A percentile compares a stretch with the other conserved stretches of the same genome.
Evolutionary conservation across 1,139 yeast genomes (phyloP).

Genomic region (Williopsis jadinii): DNA sequence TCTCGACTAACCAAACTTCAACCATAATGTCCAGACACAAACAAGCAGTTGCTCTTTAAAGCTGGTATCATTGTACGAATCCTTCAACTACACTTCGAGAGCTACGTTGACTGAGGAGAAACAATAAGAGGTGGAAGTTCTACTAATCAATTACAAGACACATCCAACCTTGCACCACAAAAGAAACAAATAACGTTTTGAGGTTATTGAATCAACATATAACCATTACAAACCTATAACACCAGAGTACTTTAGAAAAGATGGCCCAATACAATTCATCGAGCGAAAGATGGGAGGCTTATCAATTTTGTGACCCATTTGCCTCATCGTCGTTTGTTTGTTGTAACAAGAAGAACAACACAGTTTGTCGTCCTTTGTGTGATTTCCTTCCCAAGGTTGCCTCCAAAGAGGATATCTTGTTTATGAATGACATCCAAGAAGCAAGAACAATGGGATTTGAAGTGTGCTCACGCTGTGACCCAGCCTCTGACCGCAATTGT

Average conservation of each 20-base stretch:
- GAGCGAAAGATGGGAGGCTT: conserved; percentile 49
- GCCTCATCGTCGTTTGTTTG: conserved; percentile 52
- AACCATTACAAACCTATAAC: not conserved
- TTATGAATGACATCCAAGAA: conserved; percentile 34
- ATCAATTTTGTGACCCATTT: conserved; percentile 61
- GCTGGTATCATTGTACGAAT: no score
- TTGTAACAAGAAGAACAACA: conserved; percentile 35
- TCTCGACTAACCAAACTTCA: no score
- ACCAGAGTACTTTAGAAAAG: not conserved
- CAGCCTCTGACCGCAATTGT: conserved; percentile 21
- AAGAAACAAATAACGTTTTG: no score
- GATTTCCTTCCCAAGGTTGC: conserved; percentile 36
- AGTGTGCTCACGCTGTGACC: conserved; percentile 51
- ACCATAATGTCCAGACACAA: no score
- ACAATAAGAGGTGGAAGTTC: no score
- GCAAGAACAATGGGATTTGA: conserved; percentile 40
- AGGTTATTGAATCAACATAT: not conserved
- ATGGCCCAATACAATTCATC: conserved; percentile 2
- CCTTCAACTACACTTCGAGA: no score
- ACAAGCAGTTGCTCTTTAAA: no score
- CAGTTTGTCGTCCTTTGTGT: conserved; percentile 65
- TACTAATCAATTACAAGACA: no score
- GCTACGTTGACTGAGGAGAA: no score
- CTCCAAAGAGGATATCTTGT: conserved; percentile 39
- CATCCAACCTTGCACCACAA: no score